These are phyloP conservation scores for Fusarium haematococcum DNA, from an alignment of 2,329 filamentous ascomycete species.

Conservation along the genomic window DNA sequence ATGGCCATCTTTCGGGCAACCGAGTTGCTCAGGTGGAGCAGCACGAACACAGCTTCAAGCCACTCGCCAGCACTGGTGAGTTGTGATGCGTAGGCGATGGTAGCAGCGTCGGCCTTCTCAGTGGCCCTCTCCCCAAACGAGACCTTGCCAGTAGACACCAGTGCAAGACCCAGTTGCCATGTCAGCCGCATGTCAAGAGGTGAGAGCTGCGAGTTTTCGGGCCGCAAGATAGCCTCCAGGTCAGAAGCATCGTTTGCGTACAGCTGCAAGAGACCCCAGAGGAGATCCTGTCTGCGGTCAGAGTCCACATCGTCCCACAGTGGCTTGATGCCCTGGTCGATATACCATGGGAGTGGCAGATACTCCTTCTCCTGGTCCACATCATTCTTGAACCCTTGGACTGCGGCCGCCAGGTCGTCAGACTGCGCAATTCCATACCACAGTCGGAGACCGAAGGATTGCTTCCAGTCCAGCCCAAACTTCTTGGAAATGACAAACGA, in stretches of 20 bases:
- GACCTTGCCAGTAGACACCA: conserved; percentile 64
- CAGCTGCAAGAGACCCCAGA: conserved; percentile 89
- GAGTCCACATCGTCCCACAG: conserved; percentile 71
- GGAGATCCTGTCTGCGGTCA: conserved; percentile 76
- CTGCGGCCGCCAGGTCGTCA: conserved; percentile 78
- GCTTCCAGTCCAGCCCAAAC: conserved; percentile 92
- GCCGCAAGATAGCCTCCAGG: conserved; percentile 78
- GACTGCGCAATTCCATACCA: conserved; percentile 84
- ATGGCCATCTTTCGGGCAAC: conserved; percentile 74
- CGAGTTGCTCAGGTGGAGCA: conserved; percentile 78
- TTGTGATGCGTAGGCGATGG: conserved; percentile 73
- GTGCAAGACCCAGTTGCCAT: conserved; percentile 85
- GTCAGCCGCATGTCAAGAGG: conserved; percentile 80
- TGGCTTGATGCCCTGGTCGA: conserved; percentile 67
- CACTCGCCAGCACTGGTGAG: conserved; percentile 74
- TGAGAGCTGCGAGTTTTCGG: conserved; percentile 81
- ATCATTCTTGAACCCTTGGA: conserved; percentile 79
- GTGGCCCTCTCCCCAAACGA: conserved; percentile 65
- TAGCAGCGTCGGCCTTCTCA: conserved; percentile 74
- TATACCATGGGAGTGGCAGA: conserved; percentile 78
- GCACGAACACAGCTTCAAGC: conserved; percentile 79
- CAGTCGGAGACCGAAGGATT: conserved; percentile 89
- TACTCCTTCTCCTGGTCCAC: conserved; percentile 78
- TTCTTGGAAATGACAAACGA: conserved; percentile 85
- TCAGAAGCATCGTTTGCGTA: conserved; percentile 72